These are phyloP conservation scores for Penicillium crystallinum DNA, from an alignment of 495 filamentous ascomycete species.

Conservation along the genomic window DNA sequence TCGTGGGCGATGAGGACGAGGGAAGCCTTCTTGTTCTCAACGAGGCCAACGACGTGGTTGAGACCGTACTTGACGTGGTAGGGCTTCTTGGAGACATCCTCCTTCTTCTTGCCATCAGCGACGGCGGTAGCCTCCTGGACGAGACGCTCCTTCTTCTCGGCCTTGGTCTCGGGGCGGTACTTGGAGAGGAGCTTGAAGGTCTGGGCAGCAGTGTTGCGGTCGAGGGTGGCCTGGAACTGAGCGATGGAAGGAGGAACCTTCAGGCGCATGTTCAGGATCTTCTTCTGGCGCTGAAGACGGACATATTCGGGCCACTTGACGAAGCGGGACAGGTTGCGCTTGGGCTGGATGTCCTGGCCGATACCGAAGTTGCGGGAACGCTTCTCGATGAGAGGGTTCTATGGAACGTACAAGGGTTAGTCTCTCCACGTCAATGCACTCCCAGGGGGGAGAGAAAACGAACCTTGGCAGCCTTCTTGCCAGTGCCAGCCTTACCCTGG, in stretches of 20 bases:
- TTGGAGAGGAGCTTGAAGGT: constrained; percentile 98
- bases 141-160: constrained; percentile 99
- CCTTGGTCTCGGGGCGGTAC: constrained; percentile 98
- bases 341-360: constrained; percentile 97
- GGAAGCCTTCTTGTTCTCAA: constrained; percentile 99
- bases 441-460: constrained; percentile 31
- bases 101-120: constrained; percentile 99
- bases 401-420: constrained; percentile 9
- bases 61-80: constrained; percentile 99
- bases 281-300: constrained; percentile 98
- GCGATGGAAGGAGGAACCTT: constrained; percentile 98
- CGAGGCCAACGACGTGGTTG: constrained; percentile 98
- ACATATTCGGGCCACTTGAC: constrained; percentile 99
- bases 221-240: constrained; percentile 95
- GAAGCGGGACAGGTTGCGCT: constrained; percentile 96
- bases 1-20: constrained; percentile 98
- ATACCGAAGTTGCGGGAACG: constrained; percentile 96
- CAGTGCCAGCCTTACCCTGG: constrained; percentile 76
- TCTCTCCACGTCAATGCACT: constrained; percentile 11
- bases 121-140: constrained; percentile 96
- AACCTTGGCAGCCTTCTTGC: constrained; percentile 96
- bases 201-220: constrained; percentile 97
- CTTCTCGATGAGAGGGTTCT: constrained; percentile 99
- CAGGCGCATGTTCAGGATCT: constrained; percentile 96
- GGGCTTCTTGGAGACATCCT: constrained; percentile 99